These are phyloP conservation scores for Corrigiola litoralis DNA, from an alignment of 179 eudicot genomes.

Conservation along the genomic window DNA sequence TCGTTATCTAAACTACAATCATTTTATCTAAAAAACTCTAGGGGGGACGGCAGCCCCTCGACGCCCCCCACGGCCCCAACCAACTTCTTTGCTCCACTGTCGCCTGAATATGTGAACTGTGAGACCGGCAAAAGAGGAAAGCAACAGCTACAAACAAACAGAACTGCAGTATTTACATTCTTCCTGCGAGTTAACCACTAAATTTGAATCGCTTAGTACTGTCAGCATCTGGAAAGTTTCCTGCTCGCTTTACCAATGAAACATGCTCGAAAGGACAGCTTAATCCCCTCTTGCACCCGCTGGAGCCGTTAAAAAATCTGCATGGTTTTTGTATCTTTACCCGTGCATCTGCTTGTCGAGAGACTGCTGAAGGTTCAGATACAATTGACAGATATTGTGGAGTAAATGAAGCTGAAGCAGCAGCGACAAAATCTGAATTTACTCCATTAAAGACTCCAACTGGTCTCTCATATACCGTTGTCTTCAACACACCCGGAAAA, in stretches of 20 bases:
- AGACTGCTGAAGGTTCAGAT: background rate
- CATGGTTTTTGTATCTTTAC: conserved; percentile 30
- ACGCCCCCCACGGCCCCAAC: too few species aligned
- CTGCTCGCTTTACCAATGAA: conserved; percentile 13
- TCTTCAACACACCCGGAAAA: conserved; percentile 11
- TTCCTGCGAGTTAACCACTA: conserved; percentile 14
- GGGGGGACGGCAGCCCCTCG: too few species aligned
- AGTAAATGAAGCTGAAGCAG: conserved; percentile 40
- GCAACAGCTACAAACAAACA: too few species aligned
- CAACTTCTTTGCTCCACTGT: too few species aligned
- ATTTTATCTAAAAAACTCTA: too few species aligned
- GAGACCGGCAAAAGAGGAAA: too few species aligned
- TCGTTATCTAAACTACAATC: too few species aligned
- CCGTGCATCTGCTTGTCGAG: conserved; percentile 3
- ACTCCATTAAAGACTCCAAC: conserved; percentile 26
- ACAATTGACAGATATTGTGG: conserved; percentile 3
- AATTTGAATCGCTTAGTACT: conserved; percentile 44
- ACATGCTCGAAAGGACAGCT: conserved; percentile 45
- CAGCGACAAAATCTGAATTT: conserved; percentile 41
- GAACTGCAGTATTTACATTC: background rate
- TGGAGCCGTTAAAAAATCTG: conserved; percentile 34
- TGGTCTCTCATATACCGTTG: too few species aligned
- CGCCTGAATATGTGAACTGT: too few species aligned
- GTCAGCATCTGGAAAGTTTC: conserved; percentile 22
- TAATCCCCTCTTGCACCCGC: conserved; percentile 45